Conservation (phyloP, 495 filamentous ascomycete genomes). For the Trichocladium antarcticum region DNA sequence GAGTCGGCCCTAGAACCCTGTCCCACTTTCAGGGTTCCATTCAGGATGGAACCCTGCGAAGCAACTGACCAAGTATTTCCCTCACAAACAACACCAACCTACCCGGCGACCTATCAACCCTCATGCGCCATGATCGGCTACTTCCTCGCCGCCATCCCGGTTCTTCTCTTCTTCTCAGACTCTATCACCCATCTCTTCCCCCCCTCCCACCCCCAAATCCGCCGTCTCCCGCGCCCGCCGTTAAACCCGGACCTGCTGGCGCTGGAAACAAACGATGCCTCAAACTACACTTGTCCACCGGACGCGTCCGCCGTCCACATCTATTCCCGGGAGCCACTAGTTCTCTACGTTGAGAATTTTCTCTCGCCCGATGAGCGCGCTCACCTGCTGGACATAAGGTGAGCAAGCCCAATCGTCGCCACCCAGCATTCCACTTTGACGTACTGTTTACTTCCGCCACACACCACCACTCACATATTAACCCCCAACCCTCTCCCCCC, state of each 20-base stretch:
- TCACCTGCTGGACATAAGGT: conserved; percentile 38
- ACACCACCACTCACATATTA: no score
- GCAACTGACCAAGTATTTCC: neutral
- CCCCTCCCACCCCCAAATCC: conserved; percentile 13
- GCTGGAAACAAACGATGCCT: conserved; percentile 27
- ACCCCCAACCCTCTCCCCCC: neutral
- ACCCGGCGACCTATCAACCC: neutral
- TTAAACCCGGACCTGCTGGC: conserved; percentile 36
- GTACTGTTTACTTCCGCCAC: neutral
- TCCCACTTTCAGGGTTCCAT: neutral
- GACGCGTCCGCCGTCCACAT: conserved; percentile 32
- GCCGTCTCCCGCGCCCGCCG: conserved; percentile 29
- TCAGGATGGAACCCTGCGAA: neutral
- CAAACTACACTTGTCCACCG: conserved; percentile 19
- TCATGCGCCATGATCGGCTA: conserved; percentile 21
- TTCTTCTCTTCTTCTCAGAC: conserved; percentile 18
- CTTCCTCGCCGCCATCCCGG: conserved; percentile 15
- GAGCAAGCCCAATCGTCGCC: neutral
- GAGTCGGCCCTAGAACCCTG: neutral
- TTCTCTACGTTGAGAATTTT: conserved; percentile 39
- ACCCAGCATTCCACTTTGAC: neutral
- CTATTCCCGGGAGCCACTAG: conserved; percentile 33
- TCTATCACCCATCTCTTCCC: conserved; percentile 18
- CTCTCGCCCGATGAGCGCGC: conserved; percentile 25
- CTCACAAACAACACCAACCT: neutral